Percentiles rank a stretch among this genome's conserved stretches.
Evolutionary conservation across 495 filamentous ascomycete genomes (phyloP).

Genomic region (Daldinia loculata): DNA sequence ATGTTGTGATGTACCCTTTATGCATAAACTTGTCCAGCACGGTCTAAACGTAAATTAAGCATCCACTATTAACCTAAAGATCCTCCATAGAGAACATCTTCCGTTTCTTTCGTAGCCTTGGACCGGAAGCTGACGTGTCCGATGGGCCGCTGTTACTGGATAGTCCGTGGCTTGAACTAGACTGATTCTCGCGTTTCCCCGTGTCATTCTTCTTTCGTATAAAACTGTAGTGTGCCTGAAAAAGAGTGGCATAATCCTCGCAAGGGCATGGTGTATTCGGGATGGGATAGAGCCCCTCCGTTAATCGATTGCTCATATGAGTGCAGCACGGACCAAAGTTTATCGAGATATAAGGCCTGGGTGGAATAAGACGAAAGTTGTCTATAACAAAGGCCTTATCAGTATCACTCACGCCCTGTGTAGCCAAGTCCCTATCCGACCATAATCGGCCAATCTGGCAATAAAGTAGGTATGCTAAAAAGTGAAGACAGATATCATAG

Average conservation of each 20-base stretch:
- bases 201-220: neutral
- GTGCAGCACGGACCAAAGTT: neutral
- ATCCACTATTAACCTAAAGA: neutral
- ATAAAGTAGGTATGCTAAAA: constrained; percentile 22
- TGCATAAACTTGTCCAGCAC: neutral
- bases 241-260: neutral
- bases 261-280: neutral
- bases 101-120: neutral
- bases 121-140: neutral
- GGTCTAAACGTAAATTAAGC: neutral
- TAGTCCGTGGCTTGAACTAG: neutral
- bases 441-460: constrained; percentile 21
- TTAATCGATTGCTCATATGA: too few species aligned
- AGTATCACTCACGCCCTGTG: constrained; percentile 46
- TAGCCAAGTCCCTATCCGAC: constrained; percentile 15
- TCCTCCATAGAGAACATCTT: neutral
- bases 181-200: neutral
- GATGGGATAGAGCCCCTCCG: neutral
- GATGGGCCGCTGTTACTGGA: neutral
- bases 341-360: neutral
- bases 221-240: neutral
- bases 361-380: neutral
- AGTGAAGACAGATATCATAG: neutral
- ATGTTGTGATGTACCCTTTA: neutral
- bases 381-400: constrained; percentile 50